Percentiles rank a stretch among this genome's conserved stretches.
These are phyloP conservation scores for Yamadazyma philogaea DNA, from an alignment of 805 yeast genomes.

Conservation along the genomic window DNA sequence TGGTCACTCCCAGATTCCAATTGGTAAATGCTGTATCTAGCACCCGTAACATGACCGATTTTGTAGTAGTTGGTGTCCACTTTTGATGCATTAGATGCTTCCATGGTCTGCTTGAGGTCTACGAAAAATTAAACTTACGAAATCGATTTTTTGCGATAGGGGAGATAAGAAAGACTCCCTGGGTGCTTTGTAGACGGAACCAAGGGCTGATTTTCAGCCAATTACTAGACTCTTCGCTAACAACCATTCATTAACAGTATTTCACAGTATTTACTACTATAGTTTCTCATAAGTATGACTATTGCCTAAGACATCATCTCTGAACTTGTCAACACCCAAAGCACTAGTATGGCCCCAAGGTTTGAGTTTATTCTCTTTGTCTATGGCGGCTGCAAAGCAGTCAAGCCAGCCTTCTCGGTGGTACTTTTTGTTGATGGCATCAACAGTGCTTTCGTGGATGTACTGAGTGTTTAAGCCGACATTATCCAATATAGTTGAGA, in stretches of 20 bases:
- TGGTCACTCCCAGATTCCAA: conserved; percentile 32
- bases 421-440: conserved; percentile 22
- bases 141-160: not conserved
- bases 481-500: conserved; percentile 32
- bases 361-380: conserved; percentile 25
- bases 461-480: conserved; percentile 27
- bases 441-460: conserved; percentile 27
- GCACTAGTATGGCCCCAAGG: conserved; percentile 39
- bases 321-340: conserved; percentile 27
- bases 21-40: conserved; percentile 30
- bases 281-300: conserved; percentile 21
- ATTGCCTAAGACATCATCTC: conserved; percentile 26
- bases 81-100: conserved; percentile 20
- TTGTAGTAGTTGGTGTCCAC: conserved; percentile 39
- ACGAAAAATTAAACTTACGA: not conserved
- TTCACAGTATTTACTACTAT: not conserved
- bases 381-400: conserved; percentile 32
- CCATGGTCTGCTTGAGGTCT: conserved; percentile 4
- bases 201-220: no score
- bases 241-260: not conserved
- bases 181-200: no score
- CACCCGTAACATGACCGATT: conserved; percentile 32
- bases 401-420: conserved; percentile 27
- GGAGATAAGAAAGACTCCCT: not conserved
- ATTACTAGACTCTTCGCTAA: no score